A percentile compares a stretch with the other conserved stretches of the same genome.
phyloP scores from a whole-genome alignment of 169 alveolate genomes.

The Pseudocohnilembus persalinus region DNA sequence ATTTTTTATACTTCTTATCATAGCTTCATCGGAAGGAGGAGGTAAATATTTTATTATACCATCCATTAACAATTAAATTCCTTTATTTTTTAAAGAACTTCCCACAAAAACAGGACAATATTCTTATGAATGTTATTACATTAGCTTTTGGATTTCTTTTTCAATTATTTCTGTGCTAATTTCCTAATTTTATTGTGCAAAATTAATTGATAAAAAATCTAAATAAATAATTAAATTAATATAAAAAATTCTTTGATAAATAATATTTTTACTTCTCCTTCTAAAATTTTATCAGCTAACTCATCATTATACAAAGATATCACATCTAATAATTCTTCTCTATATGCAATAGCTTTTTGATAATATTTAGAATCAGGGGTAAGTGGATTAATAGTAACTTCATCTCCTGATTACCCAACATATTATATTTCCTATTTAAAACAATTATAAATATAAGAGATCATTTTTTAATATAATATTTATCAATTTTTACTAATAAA shows the following conservation, averaged over 20 bases:
- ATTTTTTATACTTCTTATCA: constrained; percentile 24
- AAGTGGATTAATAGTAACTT: constrained; percentile 1
- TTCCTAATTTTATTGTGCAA: neutral
- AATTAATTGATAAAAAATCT: neutral
- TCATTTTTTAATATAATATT: neutral
- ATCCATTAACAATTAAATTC: constrained; percentile 71
- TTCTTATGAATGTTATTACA: constrained; percentile 22
- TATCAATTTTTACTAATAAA: neutral
- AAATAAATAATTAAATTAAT: too few relatives aligned
- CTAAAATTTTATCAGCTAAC: constrained; percentile 83
- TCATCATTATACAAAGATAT: constrained; percentile 88
- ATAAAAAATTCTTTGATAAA: too few relatives aligned
- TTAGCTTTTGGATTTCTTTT: constrained; percentile 69
- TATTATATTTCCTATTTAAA: neutral
- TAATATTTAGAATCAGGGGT: constrained; percentile 27
- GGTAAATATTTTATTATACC: constrained; percentile 83
- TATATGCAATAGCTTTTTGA: constrained; percentile 37
- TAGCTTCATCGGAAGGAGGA: constrained; percentile 75
- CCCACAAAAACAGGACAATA: constrained; percentile 89
- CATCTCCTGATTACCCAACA: constrained; percentile 7
- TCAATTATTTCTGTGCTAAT: constrained; percentile 6
- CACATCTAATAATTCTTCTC: constrained; percentile 72
- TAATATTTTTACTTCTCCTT: constrained; percentile 54
- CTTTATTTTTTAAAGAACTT: constrained; percentile 90
- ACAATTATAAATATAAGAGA: neutral